phyloP scores from a whole-genome alignment of 805 yeast genomes.

The Yamadazyma kitorensis region DNA sequence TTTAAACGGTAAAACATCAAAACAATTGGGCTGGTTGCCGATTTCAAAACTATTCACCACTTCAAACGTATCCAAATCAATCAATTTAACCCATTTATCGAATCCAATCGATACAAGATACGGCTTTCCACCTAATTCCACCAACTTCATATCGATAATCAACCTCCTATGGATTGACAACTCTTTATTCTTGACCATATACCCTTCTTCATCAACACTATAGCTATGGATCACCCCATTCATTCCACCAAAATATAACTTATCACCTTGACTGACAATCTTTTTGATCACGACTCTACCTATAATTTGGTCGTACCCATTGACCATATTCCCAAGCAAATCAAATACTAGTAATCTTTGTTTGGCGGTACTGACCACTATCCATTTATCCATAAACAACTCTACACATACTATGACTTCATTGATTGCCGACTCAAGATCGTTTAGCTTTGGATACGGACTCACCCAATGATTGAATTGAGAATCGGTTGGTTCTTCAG shows the following conservation, averaged over 20 bases:
- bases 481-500: constrained; percentile 11
- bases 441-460: constrained; percentile 25
- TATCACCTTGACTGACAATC: constrained; percentile 23
- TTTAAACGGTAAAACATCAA: constrained; percentile 32
- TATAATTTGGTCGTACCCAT: constrained; percentile 17
- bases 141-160: constrained; percentile 36
- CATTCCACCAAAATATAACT: constrained; percentile 48
- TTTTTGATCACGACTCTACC: constrained; percentile 32
- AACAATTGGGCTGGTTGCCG: constrained; percentile 50
- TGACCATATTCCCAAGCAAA: constrained; percentile 14
- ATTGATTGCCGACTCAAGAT: constrained; percentile 10
- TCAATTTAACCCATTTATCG: constrained; percentile 46
- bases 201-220: constrained; percentile 5
- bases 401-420: constrained; percentile 27
- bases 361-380: constrained; percentile 11
- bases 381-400: constrained; percentile 3
- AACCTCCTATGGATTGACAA: constrained; percentile 33
- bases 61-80: constrained; percentile 10
- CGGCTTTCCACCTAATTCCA: constrained; percentile 17
- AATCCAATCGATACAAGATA: constrained; percentile 57
- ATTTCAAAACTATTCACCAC: constrained; percentile 30
- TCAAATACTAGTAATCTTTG: constrained; percentile 18
- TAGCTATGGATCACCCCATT: constrained; percentile 39
- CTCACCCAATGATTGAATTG: constrained; percentile 25
- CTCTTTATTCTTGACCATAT: constrained; percentile 11